Evolutionary conservation across 2,329 filamentous ascomycete genomes (phyloP), one percentile per base, ranked within the genome.

Genomic region (Zymoseptoria crescenta): DNA sequence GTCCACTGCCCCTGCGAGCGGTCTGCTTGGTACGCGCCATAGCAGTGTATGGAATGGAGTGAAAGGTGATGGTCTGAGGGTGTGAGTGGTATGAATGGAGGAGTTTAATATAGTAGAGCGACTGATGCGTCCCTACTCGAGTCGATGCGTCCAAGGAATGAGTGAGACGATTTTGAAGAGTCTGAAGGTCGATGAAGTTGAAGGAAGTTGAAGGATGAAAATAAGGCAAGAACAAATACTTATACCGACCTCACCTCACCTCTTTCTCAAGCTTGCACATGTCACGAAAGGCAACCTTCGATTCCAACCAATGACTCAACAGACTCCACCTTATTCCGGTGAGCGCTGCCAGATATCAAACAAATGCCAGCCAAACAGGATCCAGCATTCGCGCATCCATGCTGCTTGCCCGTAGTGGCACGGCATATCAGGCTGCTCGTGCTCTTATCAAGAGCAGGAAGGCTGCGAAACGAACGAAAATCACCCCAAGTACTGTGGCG

Each of bases 1-100:
- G 57, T 62, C 45, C 54, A 58, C 48, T 55, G 24, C 24, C 24
- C 24, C 24, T 59, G 27, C 62, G 62, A 53, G 65, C 62, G 7
- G 55, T 61, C 52, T 64, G 65, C 50, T 59, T 59, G 20, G 64
- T 65, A 30, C 62, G 62, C 27, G 63, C 61, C 63, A 65, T 63
- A 5, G 35, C 35, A 2, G 35, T 45, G 35, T n/a, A 45, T 45
- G 35, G 35, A 45, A 45, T n/a, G 16, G 16, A 45, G 35, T 45
- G 13, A 16, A 41, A 45, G n/a, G 35, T n/a, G 35, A 45, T 45
- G 35, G 35, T n/a, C 24, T 24, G 24, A 3, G 24, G 24, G 2
- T 24, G 24, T 24, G 24, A 24, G 24, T 24, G 24, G 24, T 24
- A 24, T 24, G 24, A 4, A 24, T 24, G 24, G 24, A 3, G 24